phyloP scores from a whole-genome alignment of 805 yeast species.

The Blastobotrys parvus region DNA sequence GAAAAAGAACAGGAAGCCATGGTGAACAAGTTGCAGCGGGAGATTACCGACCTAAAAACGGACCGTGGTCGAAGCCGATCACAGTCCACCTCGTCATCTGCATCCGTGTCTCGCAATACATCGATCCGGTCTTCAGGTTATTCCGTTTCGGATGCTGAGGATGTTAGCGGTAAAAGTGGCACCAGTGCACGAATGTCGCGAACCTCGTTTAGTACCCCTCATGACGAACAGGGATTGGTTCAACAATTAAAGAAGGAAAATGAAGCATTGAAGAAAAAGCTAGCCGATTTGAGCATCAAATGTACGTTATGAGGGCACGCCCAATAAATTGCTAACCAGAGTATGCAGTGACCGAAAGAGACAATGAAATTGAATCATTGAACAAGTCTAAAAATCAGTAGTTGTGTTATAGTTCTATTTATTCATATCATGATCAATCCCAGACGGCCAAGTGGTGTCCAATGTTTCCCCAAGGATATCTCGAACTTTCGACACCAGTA shows the following conservation, averaged over 20 bases:
- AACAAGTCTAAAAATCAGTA: neutral
- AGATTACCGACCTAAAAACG: conserved; percentile 44
- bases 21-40: conserved; percentile 57
- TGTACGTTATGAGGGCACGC: conserved; percentile 12
- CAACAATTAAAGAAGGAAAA: conserved; percentile 22
- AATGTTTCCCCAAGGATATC: conserved; percentile 41
- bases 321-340: neutral
- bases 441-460: conserved; percentile 60
- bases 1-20: conserved; percentile 73
- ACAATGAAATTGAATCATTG: conserved; percentile 20
- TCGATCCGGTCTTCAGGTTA: conserved; percentile 19
- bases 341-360: conserved; percentile 20
- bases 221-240: conserved; percentile 15
- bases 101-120: conserved; percentile 22
- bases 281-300: conserved; percentile 22
- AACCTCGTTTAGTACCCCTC: conserved; percentile 16
- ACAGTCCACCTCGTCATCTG: conserved; percentile 23
- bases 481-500: conserved; percentile 37
- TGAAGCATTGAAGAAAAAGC: conserved; percentile 23
- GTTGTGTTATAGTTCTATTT: neutral
- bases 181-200: conserved; percentile 17
- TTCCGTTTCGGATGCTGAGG: conserved; percentile 16
- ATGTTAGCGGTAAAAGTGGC: conserved; percentile 3
- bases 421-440: conserved; percentile 25
- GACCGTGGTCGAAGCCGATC: conserved; percentile 33